A percentile compares a stretch with the other conserved stretches of the same genome.
These are phyloP conservation scores for Fabrea salina DNA, from an alignment of 169 alveolate genomes.

Conservation along the genomic window DNA sequence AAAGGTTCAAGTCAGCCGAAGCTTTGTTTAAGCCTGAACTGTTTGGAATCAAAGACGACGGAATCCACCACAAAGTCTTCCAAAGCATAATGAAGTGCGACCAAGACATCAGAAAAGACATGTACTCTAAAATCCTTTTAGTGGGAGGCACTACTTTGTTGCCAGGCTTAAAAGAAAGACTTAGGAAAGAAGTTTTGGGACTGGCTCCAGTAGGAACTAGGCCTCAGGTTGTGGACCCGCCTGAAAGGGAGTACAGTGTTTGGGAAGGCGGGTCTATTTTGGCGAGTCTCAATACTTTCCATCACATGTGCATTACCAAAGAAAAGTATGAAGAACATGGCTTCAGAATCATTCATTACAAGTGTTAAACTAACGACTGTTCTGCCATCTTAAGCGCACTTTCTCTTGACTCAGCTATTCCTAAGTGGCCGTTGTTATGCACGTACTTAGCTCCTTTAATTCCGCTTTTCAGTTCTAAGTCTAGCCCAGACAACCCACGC, in stretches of 20 bases:
- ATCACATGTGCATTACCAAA: slow-evolving; percentile 69
- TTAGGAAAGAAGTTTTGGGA: slow-evolving; percentile 64
- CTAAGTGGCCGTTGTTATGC: no score
- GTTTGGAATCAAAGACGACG: slow-evolving; percentile 53
- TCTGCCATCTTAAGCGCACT: no score
- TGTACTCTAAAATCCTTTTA: slow-evolving; percentile 58
- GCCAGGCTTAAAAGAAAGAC: slow-evolving; percentile 64
- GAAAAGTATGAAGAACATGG: slow-evolving; percentile 70
- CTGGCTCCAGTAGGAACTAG: slow-evolving; percentile 77
- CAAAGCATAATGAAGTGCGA: slow-evolving; percentile 57
- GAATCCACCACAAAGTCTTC: slow-evolving; percentile 46
- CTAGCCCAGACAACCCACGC: no score
- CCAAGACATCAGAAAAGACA: slow-evolving; percentile 60
- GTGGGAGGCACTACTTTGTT: slow-evolving; percentile 71
- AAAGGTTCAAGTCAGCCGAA: slow-evolving; percentile 64
- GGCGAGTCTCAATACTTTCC: slow-evolving; percentile 54
- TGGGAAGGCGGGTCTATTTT: slow-evolving; percentile 81
- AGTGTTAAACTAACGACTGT: no score
- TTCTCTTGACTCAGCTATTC: no score
- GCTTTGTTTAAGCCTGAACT: slow-evolving; percentile 62
- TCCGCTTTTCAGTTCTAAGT: no score
- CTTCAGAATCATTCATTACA: slow-evolving; percentile 23
- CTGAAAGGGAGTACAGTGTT: slow-evolving; percentile 72
- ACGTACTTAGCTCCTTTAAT: no score
- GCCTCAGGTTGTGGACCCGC: slow-evolving; percentile 73